These are phyloP conservation scores for Ogataea ganodermae DNA, from an alignment of 805 yeast species.

Conservation along the genomic window DNA sequence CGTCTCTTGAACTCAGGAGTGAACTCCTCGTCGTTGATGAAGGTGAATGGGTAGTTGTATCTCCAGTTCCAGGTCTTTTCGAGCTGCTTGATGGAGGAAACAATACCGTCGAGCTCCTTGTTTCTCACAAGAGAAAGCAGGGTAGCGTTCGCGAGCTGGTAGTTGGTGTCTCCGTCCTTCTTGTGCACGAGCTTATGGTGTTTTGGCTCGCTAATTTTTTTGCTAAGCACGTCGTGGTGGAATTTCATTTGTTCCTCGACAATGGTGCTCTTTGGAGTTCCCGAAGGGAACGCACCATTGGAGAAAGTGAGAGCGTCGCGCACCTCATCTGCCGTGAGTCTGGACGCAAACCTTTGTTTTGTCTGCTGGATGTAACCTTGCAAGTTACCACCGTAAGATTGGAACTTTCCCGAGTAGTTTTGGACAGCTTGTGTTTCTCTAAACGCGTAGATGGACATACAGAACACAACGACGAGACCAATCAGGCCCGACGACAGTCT, in stretches of 20 bases:
- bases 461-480: conserved; percentile 12
- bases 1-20: conserved; percentile 53
- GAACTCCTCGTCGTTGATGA: conserved; percentile 72
- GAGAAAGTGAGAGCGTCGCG: conserved; percentile 16
- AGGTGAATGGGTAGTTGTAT: conserved; percentile 73
- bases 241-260: conserved; percentile 38
- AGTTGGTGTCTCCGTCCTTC: conserved; percentile 16
- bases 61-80: conserved; percentile 65
- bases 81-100: conserved; percentile 54
- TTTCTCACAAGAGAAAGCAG: conserved; percentile 71
- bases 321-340: conserved; percentile 18
- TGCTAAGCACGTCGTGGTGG: conserved; percentile 39
- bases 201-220: conserved; percentile 50
- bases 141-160: conserved; percentile 62
- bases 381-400: conserved; percentile 14
- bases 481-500: conserved; percentile 19
- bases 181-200: conserved; percentile 32
- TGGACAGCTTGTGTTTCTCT: conserved; percentile 15
- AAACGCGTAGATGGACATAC: conserved; percentile 14
- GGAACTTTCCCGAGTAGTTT: conserved; percentile 13
- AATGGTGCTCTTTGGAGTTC: conserved; percentile 31
- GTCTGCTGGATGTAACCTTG: conserved; percentile 14
- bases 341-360: background rate
- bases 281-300: conserved; percentile 16
- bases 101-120: conserved; percentile 51